Conservation (phyloP, 257 asterid genomes). For the Forsythia viridissima region DNA sequence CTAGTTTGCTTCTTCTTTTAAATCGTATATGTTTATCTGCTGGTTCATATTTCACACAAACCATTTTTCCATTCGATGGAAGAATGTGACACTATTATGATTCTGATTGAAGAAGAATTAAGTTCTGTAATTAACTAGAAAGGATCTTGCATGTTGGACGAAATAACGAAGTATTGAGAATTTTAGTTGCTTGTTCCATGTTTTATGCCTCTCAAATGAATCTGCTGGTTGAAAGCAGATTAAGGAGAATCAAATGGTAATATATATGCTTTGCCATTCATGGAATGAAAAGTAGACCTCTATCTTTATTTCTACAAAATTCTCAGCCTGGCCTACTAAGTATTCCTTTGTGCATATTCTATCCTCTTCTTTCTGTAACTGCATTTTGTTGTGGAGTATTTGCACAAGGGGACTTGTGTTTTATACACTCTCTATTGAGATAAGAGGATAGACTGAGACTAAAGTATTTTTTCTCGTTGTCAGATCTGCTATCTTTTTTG, state of each 20-base stretch:
- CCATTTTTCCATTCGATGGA: conserved; percentile 19
- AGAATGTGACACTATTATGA: conserved; percentile 3
- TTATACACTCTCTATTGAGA: no score
- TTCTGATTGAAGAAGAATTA: not conserved
- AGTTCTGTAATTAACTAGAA: conserved; percentile 10
- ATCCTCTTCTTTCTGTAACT: not conserved
- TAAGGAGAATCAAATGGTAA: conserved; percentile 10
- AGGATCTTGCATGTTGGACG: not conserved
- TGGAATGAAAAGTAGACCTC: not conserved
- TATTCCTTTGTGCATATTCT: not conserved
- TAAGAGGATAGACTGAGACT: no score
- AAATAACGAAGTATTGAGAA: not conserved
- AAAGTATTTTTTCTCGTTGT: no score
- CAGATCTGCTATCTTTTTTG: no score
- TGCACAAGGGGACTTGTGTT: no score
- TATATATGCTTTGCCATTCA: conserved; percentile 7
- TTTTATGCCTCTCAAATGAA: not conserved
- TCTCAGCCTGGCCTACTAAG: not conserved
- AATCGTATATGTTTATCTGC: conserved; percentile 21
- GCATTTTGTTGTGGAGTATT: no score
- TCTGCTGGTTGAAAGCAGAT: conserved; percentile 15
- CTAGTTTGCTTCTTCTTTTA: conserved; percentile 21
- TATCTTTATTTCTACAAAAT: conserved; percentile 2
- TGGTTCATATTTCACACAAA: conserved; percentile 5
- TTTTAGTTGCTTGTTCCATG: not conserved